Evolutionary conservation across 192 early-diverging fungal genomes (phyloP).

Genomic region (Podila verticillata): DNA sequence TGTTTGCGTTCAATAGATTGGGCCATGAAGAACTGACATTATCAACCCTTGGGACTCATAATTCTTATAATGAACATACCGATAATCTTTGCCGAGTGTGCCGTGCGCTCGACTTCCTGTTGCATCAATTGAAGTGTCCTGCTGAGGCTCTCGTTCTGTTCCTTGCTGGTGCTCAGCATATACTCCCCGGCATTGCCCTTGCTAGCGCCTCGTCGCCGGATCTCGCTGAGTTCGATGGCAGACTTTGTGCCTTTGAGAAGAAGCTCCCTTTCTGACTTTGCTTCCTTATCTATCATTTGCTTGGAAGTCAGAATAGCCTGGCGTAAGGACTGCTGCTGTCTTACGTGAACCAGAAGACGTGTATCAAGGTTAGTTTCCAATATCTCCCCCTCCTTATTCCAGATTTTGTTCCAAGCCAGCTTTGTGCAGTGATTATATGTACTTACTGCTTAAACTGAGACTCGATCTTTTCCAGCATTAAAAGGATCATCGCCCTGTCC

Average conservation of each 20-base stretch:
- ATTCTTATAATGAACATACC: conserved; percentile 42
- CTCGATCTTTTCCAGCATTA: conserved; percentile 58
- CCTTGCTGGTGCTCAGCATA: conserved; percentile 58
- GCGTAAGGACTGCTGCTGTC: conserved; percentile 59
- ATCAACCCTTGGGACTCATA: not conserved
- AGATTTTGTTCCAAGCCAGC: not conserved
- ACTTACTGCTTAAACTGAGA: conserved; percentile 63
- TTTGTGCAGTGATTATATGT: not conserved
- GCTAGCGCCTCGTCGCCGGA: conserved; percentile 45
- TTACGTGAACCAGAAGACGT: conserved; percentile 14
- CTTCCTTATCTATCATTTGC: conserved; percentile 56
- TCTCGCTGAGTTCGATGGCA: conserved; percentile 51
- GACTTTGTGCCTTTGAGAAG: conserved; percentile 39
- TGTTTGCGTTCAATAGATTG: not conserved
- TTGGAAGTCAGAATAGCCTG: conserved; percentile 62
- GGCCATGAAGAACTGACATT: too few species aligned
- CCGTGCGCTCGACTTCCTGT: conserved; percentile 71
- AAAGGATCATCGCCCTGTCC: conserved; percentile 49
- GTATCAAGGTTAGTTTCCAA: not conserved
- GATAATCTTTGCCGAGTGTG: conserved; percentile 61
- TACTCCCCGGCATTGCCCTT: conserved; percentile 54
- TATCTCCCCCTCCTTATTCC: not conserved
- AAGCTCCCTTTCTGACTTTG: conserved; percentile 56
- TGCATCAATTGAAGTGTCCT: conserved; percentile 71
- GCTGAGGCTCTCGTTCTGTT: conserved; percentile 67